A percentile compares a stretch with the other conserved stretches of the same genome.
phyloP scores from a whole-genome alignment of 225 moss, liverwort and hornwort species.

The Sphagnum tenellum region DNA sequence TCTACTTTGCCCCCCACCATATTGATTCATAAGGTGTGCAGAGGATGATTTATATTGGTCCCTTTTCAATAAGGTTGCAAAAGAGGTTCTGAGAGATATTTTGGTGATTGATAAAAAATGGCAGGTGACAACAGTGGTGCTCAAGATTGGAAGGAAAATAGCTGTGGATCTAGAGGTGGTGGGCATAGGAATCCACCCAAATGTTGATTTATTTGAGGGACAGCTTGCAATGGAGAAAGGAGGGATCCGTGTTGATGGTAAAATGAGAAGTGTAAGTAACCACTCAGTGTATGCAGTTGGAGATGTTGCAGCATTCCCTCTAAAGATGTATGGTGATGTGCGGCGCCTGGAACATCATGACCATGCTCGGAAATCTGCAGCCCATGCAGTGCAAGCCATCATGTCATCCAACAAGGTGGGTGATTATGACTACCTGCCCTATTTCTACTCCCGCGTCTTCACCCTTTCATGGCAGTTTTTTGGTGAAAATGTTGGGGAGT shows the following conservation, averaged over 20 bases:
- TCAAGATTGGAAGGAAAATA: constrained; percentile 60
- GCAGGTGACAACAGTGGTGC: constrained; percentile 68
- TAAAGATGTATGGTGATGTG: constrained; percentile 55
- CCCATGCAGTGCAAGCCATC: constrained; percentile 71
- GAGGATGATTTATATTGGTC: too few species aligned
- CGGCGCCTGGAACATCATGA: constrained; percentile 73
- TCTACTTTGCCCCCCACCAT: too few species aligned
- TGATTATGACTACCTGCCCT: constrained; percentile 85
- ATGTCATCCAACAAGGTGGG: constrained; percentile 22
- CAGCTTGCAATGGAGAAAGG: constrained; percentile 61
- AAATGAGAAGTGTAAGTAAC: constrained; percentile 64
- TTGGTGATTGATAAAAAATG: too few species aligned
- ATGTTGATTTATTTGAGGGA: constrained; percentile 56
- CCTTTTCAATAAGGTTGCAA: too few species aligned
- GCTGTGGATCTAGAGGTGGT: constrained; percentile 65
- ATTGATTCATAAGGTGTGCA: too few species aligned
- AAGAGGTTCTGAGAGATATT: too few species aligned
- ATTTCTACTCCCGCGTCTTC: constrained; percentile 88
- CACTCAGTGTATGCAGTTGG: constrained; percentile 71
- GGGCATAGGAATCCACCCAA: constrained; percentile 75
- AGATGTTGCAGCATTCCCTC: constrained; percentile 74
- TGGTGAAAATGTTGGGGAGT: constrained; percentile 60
- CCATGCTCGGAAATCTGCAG: constrained; percentile 88
- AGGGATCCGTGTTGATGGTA: constrained; percentile 82
- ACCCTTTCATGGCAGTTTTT: constrained; percentile 89